phyloP scores from a whole-genome alignment of 805 yeast genomes.

The Candida rishiriensis region DNA sequence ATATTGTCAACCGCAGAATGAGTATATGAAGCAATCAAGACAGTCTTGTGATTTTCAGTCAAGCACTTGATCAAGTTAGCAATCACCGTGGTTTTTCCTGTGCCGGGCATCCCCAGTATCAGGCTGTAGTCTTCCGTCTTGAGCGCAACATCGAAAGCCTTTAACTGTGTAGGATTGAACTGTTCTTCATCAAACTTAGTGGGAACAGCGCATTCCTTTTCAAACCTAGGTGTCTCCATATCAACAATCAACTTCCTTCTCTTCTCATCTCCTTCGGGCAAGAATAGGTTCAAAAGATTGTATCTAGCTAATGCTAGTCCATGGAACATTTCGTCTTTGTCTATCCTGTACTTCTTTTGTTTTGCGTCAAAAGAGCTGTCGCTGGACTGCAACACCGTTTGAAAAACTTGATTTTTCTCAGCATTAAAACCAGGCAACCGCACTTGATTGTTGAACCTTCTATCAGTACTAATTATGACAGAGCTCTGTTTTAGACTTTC shows the following conservation, averaged over 20 bases:
- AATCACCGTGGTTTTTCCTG: slow-evolving; percentile 91
- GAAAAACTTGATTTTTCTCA: slow-evolving; percentile 44
- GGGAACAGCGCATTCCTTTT: slow-evolving; percentile 17
- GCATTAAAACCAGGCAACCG: slow-evolving; percentile 40
- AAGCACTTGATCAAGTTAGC: slow-evolving; percentile 65
- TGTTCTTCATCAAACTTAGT: slow-evolving; percentile 16
- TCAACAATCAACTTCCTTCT: slow-evolving; percentile 53
- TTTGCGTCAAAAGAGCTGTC: slow-evolving; percentile 12
- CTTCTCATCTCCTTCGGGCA: slow-evolving; percentile 39
- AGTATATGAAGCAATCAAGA: slow-evolving; percentile 81
- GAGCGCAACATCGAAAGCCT: slow-evolving; percentile 64
- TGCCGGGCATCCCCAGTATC: slow-evolving; percentile 96
- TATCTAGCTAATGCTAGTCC: slow-evolving; percentile 74
- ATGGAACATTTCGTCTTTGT: slow-evolving; percentile 66
- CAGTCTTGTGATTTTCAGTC: slow-evolving; percentile 56
- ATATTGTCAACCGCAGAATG: slow-evolving; percentile 97
- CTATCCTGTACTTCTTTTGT: slow-evolving; percentile 53
- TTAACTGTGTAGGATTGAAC: slow-evolving; percentile 68
- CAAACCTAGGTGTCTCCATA: slow-evolving; percentile 41
- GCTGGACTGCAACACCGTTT: slow-evolving; percentile 36
- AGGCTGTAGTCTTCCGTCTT: slow-evolving; percentile 70
- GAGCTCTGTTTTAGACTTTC: slow-evolving; percentile 36
- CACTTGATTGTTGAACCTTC: slow-evolving; percentile 44
- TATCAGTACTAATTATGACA: slow-evolving; percentile 47
- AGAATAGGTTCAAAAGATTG: slow-evolving; percentile 67